Conservation (phyloP, 2,329 filamentous ascomycete genomes). For the Xylariaceae sp. region DNA sequence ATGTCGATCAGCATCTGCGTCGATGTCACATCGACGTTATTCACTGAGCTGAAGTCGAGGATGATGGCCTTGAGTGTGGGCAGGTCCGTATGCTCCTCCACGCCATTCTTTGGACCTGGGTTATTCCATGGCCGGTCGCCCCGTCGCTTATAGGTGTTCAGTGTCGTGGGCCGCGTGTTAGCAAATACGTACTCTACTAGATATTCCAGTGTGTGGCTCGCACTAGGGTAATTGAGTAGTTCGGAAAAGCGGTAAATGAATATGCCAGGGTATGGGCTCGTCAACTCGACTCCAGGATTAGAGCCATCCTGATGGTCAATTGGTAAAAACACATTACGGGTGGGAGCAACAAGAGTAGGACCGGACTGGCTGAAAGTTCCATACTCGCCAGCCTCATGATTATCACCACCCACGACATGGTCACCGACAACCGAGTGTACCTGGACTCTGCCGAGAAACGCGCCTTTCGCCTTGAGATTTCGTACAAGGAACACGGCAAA, state of each 20-base stretch:
- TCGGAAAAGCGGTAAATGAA: constrained; percentile 97
- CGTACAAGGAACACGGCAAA: constrained; percentile 82
- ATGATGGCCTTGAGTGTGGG: constrained; percentile 88
- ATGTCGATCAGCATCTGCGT: constrained; percentile 93
- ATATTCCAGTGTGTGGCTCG: constrained; percentile 85
- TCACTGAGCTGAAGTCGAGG: constrained; percentile 91
- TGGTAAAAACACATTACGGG: constrained; percentile 85
- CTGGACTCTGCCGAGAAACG: constrained; percentile 82
- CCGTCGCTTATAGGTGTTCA: constrained; percentile 65
- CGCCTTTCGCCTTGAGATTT: constrained; percentile 80
- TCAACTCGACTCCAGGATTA: constrained; percentile 82
- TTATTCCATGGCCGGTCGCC: constrained; percentile 96
- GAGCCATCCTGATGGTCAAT: constrained; percentile 88
- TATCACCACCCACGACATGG: constrained; percentile 70
- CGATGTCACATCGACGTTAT: constrained; percentile 92
- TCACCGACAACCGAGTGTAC: constrained; percentile 86
- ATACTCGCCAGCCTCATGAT: constrained; percentile 58
- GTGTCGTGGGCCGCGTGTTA: constrained; percentile 78
- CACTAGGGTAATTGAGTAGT: constrained; percentile 96
- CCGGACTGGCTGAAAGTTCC: constrained; percentile 59
- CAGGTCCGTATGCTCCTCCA: constrained; percentile 55
- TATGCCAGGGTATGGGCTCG: constrained; percentile 85
- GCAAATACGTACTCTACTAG: constrained; percentile 72
- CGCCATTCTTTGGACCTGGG: constrained; percentile 70
- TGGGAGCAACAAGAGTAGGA: constrained; percentile 29